Evolutionary conservation across 805 yeast genomes (phyloP).

Genomic region (Candida hungchunana): DNA sequence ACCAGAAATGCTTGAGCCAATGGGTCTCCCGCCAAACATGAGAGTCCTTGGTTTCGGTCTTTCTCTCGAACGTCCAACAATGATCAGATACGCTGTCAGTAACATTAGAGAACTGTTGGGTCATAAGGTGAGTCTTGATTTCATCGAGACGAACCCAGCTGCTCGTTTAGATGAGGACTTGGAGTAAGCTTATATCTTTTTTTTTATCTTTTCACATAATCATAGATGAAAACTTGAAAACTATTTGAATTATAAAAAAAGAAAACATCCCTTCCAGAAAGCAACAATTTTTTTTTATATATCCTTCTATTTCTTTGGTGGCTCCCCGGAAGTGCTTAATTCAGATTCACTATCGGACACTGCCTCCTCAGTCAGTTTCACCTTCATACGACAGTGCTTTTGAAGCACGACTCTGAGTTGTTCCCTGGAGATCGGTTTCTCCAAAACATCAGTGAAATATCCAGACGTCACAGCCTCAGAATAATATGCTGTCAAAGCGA

Average conservation of each 20-base stretch:
- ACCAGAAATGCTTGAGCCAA: conserved; percentile 97
- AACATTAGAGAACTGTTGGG: conserved; percentile 96
- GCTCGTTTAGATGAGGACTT: conserved; percentile 86
- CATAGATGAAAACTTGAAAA: too few species aligned
- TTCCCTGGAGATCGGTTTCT: conserved; percentile 51
- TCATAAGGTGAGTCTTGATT: conserved; percentile 91
- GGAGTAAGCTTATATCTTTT: conserved; percentile 5
- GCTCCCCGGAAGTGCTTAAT: background rate
- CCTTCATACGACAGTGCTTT: conserved; percentile 26
- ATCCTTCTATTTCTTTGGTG: too few species aligned
- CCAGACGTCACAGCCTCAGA: conserved; percentile 52
- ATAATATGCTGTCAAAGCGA: conserved; percentile 69
- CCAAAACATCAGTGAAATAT: conserved; percentile 63
- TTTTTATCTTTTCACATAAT: too few species aligned
- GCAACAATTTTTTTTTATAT: too few species aligned
- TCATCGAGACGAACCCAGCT: conserved; percentile 94
- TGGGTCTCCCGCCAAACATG: conserved; percentile 94
- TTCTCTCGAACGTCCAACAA: conserved; percentile 96
- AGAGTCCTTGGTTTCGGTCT: conserved; percentile 98
- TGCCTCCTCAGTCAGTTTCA: conserved; percentile 24
- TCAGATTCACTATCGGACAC: conserved; percentile 26
- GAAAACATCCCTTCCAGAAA: too few species aligned
- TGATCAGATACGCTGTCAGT: conserved; percentile 95
- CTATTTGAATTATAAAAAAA: too few species aligned
- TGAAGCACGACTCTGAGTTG: conserved; percentile 20